phyloP scores from a whole-genome alignment of 345 rosid species.

The Crucihimalaya himalaica region DNA sequence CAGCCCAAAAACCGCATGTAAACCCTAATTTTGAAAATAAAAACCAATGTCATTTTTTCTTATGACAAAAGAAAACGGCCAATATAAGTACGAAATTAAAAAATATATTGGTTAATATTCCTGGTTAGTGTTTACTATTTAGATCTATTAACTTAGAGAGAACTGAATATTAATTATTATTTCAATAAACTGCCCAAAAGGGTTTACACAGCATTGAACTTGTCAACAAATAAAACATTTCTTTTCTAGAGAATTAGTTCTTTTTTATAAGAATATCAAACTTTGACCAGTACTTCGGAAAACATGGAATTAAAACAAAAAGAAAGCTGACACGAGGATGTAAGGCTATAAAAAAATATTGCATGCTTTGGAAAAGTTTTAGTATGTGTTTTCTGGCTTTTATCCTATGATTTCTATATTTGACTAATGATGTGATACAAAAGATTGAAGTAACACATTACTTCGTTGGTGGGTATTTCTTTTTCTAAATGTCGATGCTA shows the following conservation, averaged over 20 bases:
- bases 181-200: background rate
- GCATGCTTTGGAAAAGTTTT: constrained; percentile 9
- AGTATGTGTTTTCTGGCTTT: constrained; percentile 3
- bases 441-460: constrained; percentile 1
- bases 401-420: background rate
- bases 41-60: background rate
- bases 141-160: background rate
- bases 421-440: constrained; percentile 9
- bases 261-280: constrained; percentile 22
- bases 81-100: background rate
- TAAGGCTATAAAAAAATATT: background rate
- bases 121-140: background rate
- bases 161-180: too few species aligned
- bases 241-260: background rate
- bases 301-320: constrained; percentile 11
- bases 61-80: background rate
- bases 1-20: background rate
- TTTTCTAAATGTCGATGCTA: background rate
- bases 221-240: background rate
- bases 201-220: background rate
- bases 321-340: constrained; percentile 18
- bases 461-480: constrained; percentile 4
- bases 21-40: background rate
- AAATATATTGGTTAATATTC: background rate
- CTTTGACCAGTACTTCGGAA: constrained; percentile 28